Base-by-base conservation (phyloP, 257 asterid genomes). In the Primulina tabacum region DNA sequence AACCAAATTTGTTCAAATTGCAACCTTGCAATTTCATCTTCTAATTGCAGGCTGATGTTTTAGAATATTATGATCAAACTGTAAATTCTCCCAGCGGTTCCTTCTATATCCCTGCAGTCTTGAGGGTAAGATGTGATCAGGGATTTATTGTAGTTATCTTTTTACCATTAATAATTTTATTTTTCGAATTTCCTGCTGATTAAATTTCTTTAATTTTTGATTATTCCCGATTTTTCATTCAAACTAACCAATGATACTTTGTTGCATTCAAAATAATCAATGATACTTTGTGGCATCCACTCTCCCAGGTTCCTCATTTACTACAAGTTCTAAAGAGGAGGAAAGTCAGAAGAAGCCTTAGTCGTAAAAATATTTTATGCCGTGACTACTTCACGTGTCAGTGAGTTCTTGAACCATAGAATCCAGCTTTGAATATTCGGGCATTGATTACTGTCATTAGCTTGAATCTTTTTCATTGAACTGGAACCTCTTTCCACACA, bases 21-120 rank as follows among this genome's bases (percentile, higher is more conserved):
- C 65, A 29, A 64, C 66, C 21, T 67, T 20, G 58, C 72, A 58
- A 56, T 73, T 67, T 70, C 68, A 66, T 73, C 63, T 14, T 63
- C 62, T 40, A 62, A 65, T 60, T 84, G 86, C 92, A 92, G 98
- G 98, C 96, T 70, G 97, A 92, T 84, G 98, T 92, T 72, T 82
- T 92, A 78, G 98, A 92, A 80, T 92, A 92, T 76, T 92, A 92
- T 81, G 98, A 86, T 69, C 98, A 89, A 78, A 83, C 94, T 71
- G 84, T 92, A 67, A 92, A 77, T 77, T 92, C 97, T 73, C 92
- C 97, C 21, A 83, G 82, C 78, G 98, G 98, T 65, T 88, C 94
- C 74, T 92, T 82, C 82, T 88, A 86, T 62, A 92, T 92, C 73
- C 98, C 98, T 78, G 98, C 98, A 35, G 98, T 92, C 43, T 81